Conservation (phyloP, 768 basidiomycete species). For the Antrodiella citrinella region DNA sequence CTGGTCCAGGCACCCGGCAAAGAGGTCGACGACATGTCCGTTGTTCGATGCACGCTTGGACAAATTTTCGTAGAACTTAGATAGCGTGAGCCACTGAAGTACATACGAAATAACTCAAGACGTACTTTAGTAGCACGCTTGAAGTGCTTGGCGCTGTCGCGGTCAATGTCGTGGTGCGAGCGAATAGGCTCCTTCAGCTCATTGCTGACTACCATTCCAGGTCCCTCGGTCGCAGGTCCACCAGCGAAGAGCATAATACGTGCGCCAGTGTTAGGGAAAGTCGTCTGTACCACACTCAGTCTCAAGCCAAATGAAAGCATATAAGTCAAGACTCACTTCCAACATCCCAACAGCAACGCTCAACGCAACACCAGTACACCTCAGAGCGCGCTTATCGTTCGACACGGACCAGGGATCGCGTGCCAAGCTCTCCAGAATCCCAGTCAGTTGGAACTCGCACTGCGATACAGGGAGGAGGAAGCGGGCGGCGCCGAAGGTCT, state of each 20-base stretch:
- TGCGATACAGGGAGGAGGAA: conserved; percentile 90
- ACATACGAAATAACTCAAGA: background rate
- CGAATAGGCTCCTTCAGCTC: conserved; percentile 97
- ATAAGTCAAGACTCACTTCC: conserved; percentile 55
- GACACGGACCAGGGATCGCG: conserved; percentile 98
- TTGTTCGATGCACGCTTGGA: conserved; percentile 91
- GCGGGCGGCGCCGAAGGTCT: conserved; percentile 77
- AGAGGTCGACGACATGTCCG: conserved; percentile 91
- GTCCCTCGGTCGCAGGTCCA: conserved; percentile 93
- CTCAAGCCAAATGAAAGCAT: too few species aligned
- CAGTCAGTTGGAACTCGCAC: conserved; percentile 93
- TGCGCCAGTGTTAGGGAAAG: conserved; percentile 93
- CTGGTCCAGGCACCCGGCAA: conserved; percentile 96
- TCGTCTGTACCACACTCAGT: too few species aligned
- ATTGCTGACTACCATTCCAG: conserved; percentile 92
- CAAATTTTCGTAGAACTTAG: conserved; percentile 89
- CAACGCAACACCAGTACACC: conserved; percentile 93
- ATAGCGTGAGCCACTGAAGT: conserved; percentile 6
- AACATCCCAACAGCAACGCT: conserved; percentile 89
- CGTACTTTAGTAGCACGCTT: conserved; percentile 91
- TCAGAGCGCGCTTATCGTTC: conserved; percentile 83
- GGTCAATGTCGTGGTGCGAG: conserved; percentile 97
- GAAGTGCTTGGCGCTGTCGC: conserved; percentile 94
- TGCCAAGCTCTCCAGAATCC: conserved; percentile 78
- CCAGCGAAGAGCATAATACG: conserved; percentile 95